Conservation (phyloP, 177 flowering plant species). For the Vitis hybrid region DNA sequence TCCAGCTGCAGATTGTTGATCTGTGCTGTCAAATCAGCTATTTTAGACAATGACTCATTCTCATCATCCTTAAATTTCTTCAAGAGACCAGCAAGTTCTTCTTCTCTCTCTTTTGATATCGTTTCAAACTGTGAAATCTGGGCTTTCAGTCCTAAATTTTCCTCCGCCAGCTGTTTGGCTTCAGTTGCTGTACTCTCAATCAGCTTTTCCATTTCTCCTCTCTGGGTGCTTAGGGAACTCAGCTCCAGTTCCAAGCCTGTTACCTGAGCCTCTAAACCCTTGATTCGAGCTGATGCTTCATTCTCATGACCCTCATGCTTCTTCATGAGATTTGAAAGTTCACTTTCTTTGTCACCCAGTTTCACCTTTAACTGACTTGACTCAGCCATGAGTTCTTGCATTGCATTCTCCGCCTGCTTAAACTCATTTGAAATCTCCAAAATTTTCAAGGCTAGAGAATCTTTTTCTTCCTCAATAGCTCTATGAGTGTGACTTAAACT, state of each 20-base stretch:
- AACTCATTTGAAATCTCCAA: constrained; percentile 37
- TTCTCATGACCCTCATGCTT: constrained; percentile 26
- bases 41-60: constrained; percentile 27
- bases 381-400: constrained; percentile 26
- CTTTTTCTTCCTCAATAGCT: constrained; percentile 41
- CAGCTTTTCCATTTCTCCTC: constrained; percentile 26
- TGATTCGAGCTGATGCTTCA: constrained; percentile 29
- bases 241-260: constrained; percentile 35
- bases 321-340: constrained; percentile 27
- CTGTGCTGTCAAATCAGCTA: constrained; percentile 29
- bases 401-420: constrained; percentile 20
- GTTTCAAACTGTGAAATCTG: constrained; percentile 31
- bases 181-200: constrained; percentile 31
- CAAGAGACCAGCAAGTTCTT: constrained; percentile 30
- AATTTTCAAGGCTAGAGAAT: constrained; percentile 30
- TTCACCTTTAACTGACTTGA: constrained; percentile 28
- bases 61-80: constrained; percentile 38
- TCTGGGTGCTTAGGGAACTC: constrained; percentile 23
- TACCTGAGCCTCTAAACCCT: constrained; percentile 28
- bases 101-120: constrained; percentile 29
- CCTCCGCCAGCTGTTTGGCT: constrained; percentile 27
- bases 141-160: constrained; percentile 25
- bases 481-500: constrained; percentile 28
- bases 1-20: constrained; percentile 30
- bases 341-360: constrained; percentile 30